Evolutionary conservation across 495 filamentous ascomycete species (phyloP).

Genomic region (Mytilinidion resinicola): DNA sequence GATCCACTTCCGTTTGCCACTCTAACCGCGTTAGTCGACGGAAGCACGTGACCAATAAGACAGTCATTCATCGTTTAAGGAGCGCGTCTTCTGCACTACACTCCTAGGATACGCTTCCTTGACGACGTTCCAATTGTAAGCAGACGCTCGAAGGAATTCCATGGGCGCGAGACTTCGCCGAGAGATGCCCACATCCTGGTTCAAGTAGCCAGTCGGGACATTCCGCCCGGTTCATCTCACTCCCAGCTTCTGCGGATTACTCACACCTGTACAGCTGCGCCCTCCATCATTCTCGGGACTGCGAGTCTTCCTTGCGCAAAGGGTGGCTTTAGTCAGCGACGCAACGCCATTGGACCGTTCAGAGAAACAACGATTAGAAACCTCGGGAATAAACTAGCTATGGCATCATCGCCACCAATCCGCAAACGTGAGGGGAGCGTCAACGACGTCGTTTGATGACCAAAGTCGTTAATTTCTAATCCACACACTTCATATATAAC

Average conservation of each 20-base stretch:
- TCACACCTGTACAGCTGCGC: background rate
- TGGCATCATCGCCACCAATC: slow-evolving; percentile 22
- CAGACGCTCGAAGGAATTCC: too few relatives aligned
- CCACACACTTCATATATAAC: slow-evolving; percentile 8
- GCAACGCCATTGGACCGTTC: slow-evolving; percentile 1
- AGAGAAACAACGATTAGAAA: background rate
- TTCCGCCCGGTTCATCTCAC: background rate
- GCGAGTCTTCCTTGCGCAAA: background rate
- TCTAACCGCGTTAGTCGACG: too few relatives aligned
- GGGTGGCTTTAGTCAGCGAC: slow-evolving; percentile 18
- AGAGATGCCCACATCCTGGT: background rate
- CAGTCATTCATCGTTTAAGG: too few relatives aligned
- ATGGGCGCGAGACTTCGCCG: background rate
- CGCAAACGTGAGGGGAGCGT: slow-evolving; percentile 5
- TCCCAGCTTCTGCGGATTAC: background rate
- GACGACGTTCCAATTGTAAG: too few relatives aligned
- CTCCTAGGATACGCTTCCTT: too few relatives aligned
- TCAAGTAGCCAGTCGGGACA: background rate
- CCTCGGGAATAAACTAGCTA: slow-evolving; percentile 22
- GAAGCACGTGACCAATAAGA: too few relatives aligned
- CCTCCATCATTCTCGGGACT: slow-evolving; percentile 3
- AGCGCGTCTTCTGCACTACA: too few relatives aligned
- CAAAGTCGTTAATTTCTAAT: slow-evolving; percentile 20
- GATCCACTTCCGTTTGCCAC: too few relatives aligned
- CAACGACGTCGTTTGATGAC: slow-evolving; percentile 2